Conservation (phyloP, 345 rosid species). For the Clausena lansium region DNA sequence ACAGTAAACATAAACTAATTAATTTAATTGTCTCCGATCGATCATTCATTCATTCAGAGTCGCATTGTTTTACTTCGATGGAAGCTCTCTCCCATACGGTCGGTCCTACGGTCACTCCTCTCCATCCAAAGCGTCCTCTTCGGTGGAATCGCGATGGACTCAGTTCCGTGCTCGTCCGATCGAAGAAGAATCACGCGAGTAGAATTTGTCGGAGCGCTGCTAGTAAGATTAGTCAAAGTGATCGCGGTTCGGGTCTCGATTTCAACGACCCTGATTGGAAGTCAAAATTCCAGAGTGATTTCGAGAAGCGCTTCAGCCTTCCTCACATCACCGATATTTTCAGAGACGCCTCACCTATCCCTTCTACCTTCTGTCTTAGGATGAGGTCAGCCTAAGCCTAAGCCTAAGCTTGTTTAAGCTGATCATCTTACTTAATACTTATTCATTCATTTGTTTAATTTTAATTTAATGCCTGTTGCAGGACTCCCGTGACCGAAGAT, state of each 20-base stretch:
- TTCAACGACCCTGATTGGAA: slow-evolving; percentile 83
- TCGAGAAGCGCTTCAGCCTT: slow-evolving; percentile 67
- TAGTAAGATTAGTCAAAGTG: slow-evolving; percentile 9
- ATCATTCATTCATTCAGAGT: too few relatives aligned
- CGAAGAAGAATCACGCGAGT: slow-evolving; percentile 15
- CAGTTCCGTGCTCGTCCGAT: slow-evolving; percentile 30
- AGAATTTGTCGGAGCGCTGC: not conserved
- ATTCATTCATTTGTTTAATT: not conserved
- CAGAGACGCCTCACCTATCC: slow-evolving; percentile 60
- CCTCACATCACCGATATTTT: slow-evolving; percentile 80
- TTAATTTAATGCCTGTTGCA: slow-evolving; percentile 16
- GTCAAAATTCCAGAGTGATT: slow-evolving; percentile 59
- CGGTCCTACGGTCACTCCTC: slow-evolving; percentile 13
- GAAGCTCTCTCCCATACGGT: slow-evolving; percentile 33
- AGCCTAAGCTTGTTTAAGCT: not conserved
- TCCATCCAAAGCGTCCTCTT: not conserved
- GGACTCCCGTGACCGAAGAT: slow-evolving; percentile 68
- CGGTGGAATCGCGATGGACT: slow-evolving; percentile 22
- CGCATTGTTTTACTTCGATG: slow-evolving; percentile 26
- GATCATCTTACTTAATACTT: not conserved
- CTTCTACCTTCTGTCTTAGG: slow-evolving; percentile 82
- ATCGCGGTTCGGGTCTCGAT: slow-evolving; percentile 36
- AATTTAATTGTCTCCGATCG: too few relatives aligned
- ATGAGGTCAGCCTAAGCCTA: slow-evolving; percentile 56
- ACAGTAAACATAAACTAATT: too few relatives aligned